Base-by-base conservation (phyloP, 2,329 filamentous ascomycete species). In the Monascus ruber region DNA sequence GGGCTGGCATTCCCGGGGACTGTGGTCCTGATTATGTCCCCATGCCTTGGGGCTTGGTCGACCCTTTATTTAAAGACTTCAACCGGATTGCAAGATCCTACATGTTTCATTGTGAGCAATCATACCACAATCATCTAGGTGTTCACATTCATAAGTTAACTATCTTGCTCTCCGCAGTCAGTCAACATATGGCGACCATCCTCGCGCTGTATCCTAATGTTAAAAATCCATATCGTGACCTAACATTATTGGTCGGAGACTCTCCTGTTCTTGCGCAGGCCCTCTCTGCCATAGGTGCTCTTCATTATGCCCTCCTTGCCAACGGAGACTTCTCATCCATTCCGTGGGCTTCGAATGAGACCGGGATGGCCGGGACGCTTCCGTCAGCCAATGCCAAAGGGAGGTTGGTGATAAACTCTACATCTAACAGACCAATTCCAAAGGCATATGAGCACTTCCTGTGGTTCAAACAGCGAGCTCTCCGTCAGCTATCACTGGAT, bases 51-150 rank as follows among this genome's bases (percentile, higher is more conserved):
- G 52, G 62, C 10, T 48, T 71, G 36, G 57, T 66, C 24, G 69
- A 72, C 48, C 69, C 69, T 26, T 43, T 72, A 29, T 56, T 70
- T 36, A 63, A 70, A 48, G 68, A 70, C 42, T 51, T 71, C 28
- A 60, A 56, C 47, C 58, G 46, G 10, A 50, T 64, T 34, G 63
- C 65, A 2, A 60, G 69, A 31, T 66, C 68, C 42, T 72, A 72
- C 39, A 53, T 72, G 5, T 58, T 60, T 42, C 67, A 72, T 45
- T 66, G 62, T 65, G 55, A 47, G 60, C 45, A 31, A 24, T 26
- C 10, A 17, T 32, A 27, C 17, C 27, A 40, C 9, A 6, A 26
- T 35, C 27, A 31, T 31, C 6, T 6, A 5, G 24, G 25, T 41
- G 17, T 6, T 24, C 28, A 25, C 8, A 5, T 37, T n/a, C 7